These are phyloP conservation scores for Meyerozyma carpophila DNA, from an alignment of 1,139 yeast genomes.

Conservation along the genomic window DNA sequence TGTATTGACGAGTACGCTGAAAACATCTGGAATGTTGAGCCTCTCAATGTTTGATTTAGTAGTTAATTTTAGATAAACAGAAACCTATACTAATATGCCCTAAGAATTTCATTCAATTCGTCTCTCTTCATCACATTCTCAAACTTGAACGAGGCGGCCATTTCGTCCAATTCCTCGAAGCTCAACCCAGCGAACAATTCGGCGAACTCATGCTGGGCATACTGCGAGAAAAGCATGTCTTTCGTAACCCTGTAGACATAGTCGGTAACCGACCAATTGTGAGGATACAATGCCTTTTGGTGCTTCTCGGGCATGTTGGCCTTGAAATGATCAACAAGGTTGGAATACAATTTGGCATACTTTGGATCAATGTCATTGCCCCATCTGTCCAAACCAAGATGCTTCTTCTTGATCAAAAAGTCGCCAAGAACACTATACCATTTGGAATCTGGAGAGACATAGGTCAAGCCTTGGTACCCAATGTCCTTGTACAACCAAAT, in stretches of 20 bases:
- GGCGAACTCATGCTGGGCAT: slow-evolving; percentile 38
- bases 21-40: slow-evolving; percentile 88
- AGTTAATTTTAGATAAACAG: background rate
- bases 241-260: slow-evolving; percentile 31
- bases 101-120: slow-evolving; percentile 31
- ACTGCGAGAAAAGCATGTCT: slow-evolving; percentile 37
- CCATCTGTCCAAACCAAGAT: slow-evolving; percentile 43
- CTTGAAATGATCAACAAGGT: slow-evolving; percentile 27
- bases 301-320: slow-evolving; percentile 28
- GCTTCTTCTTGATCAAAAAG: slow-evolving; percentile 35
- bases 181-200: slow-evolving; percentile 32
- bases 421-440: slow-evolving; percentile 35
- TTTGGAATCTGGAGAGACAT: slow-evolving; percentile 35
- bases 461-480: slow-evolving; percentile 43
- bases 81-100: slow-evolving; percentile 12
- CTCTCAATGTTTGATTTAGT: slow-evolving; percentile 26
- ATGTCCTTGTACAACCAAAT: slow-evolving; percentile 49
- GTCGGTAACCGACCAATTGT: slow-evolving; percentile 26
- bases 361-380: slow-evolving; percentile 39
- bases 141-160: slow-evolving; percentile 43
- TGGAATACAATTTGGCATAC: slow-evolving; percentile 25
- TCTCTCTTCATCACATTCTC: slow-evolving; percentile 37
- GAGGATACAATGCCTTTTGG: slow-evolving; percentile 26
- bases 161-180: slow-evolving; percentile 39
- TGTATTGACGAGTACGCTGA: slow-evolving; percentile 92